Conservation (phyloP, 148 eudicot species). For the Agrostemma githago region DNA sequence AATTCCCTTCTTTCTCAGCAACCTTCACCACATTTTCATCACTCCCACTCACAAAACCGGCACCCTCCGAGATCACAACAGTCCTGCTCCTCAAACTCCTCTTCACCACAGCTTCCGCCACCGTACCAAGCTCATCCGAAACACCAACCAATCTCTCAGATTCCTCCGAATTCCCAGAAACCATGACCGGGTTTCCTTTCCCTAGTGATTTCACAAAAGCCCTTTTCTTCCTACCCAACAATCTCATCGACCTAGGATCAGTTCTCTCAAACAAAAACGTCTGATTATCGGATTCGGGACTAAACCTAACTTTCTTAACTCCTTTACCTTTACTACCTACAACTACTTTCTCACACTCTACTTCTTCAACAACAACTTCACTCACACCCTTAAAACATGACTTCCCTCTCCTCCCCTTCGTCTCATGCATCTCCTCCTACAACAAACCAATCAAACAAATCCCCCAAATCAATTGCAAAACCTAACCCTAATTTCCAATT, state of each 20-base stretch:
- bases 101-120: not conserved
- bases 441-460: not conserved
- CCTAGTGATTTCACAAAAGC: constrained; percentile 12
- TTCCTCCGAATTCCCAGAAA: not conserved
- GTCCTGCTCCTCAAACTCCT: constrained; percentile 16
- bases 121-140: not conserved
- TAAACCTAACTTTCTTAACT: constrained; percentile 63
- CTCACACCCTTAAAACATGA: constrained; percentile 40
- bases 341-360: constrained; percentile 22
- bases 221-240: constrained; percentile 37
- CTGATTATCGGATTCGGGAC: constrained; percentile 56
- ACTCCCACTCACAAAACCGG: not conserved
- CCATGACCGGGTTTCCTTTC: constrained; percentile 3
- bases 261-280: constrained; percentile 40
- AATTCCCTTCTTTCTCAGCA: constrained; percentile 4
- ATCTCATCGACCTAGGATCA: constrained; percentile 30
- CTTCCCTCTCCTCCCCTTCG: constrained; percentile 14
- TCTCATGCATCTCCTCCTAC: constrained; percentile 19
- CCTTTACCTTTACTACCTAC: constrained; percentile 33
- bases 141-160: not conserved
- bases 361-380: constrained; percentile 10
- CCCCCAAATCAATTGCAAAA: not conserved
- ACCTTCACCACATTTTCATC: not conserved
- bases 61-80: constrained; percentile 6
- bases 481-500: not conserved